phyloP scores from a whole-genome alignment of 768 basidiomycete genomes.

The Hebeloma cylindrosporum region DNA sequence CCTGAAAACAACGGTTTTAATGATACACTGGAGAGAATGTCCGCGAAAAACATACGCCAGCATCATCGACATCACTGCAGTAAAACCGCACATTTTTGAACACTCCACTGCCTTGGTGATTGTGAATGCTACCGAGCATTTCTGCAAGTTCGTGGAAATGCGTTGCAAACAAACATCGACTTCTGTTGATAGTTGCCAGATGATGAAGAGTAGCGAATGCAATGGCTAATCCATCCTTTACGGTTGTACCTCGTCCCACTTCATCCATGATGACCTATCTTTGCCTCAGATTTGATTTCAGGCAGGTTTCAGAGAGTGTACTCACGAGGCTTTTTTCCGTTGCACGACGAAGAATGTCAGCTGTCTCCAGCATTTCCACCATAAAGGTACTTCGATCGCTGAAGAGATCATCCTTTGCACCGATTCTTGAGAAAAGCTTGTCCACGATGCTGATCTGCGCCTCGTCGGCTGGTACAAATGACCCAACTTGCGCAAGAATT shows the following conservation, averaged over 20 bases:
- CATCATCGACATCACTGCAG: conserved; percentile 86
- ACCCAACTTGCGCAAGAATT: conserved; percentile 89
- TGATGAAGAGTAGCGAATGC: conserved; percentile 91
- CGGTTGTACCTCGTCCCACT: conserved; percentile 95
- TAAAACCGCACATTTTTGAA: conserved; percentile 76
- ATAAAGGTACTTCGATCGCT: conserved; percentile 95
- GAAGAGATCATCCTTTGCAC: conserved; percentile 93
- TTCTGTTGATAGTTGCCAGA: conserved; percentile 65
- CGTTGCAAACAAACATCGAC: conserved; percentile 94
- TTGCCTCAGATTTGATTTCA: not conserved
- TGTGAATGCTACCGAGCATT: conserved; percentile 65
- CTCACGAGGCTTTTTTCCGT: conserved; percentile 80
- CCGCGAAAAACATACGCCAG: conserved; percentile 48
- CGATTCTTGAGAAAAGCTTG: conserved; percentile 89
- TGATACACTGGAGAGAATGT: not conserved
- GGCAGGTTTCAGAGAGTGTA: conserved; percentile 5
- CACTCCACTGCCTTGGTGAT: conserved; percentile 40
- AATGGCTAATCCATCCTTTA: conserved; percentile 89
- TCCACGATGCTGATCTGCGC: conserved; percentile 87
- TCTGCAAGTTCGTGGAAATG: conserved; percentile 95
- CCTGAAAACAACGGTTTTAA: conserved; percentile 38
- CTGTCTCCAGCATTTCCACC: conserved; percentile 97
- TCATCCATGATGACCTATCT: conserved; percentile 97
- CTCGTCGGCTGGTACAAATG: conserved; percentile 86
- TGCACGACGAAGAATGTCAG: conserved; percentile 83